These are phyloP conservation scores for Pseudogymnoascus sp. DNA, from an alignment of 2,329 filamentous ascomycete species.

Conservation along the genomic window DNA sequence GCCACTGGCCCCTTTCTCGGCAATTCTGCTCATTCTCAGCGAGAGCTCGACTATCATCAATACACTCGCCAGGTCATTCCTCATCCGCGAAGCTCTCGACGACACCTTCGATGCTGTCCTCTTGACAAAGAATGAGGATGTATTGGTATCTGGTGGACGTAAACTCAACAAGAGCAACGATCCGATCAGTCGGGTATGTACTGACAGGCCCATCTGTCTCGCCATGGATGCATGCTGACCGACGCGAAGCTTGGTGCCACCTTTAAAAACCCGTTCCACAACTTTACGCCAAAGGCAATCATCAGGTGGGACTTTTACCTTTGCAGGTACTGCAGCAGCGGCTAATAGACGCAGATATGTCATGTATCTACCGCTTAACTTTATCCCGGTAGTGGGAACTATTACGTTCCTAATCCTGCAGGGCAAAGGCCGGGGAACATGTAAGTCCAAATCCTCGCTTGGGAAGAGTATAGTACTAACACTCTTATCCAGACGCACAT, in stretches of 20 bases:
- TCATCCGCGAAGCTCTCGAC: constrained; percentile 72
- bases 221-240: background rate
- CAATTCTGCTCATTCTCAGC: constrained; percentile 57
- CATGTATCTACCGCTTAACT: constrained; percentile 84
- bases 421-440: constrained; percentile 43
- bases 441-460: constrained; percentile 5
- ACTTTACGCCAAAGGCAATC: constrained; percentile 52
- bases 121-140: constrained; percentile 41
- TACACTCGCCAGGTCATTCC: constrained; percentile 54
- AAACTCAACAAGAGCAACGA: constrained; percentile 57
- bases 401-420: constrained; percentile 71
- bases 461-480: background rate
- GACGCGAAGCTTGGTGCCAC: constrained; percentile 43
- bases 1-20: constrained; percentile 66
- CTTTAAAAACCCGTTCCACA: constrained; percentile 48
- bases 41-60: constrained; percentile 52
- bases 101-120: constrained; percentile 81
- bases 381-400: constrained; percentile 83
- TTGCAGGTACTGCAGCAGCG: background rate
- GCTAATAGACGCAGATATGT: constrained; percentile 43
- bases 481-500: constrained; percentile 33
- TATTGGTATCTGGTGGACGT: constrained; percentile 64
- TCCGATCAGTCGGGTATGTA: constrained; percentile 34
- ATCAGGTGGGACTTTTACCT: constrained; percentile 41
- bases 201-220: background rate